phyloP scores from a whole-genome alignment of 2,329 filamentous ascomycete genomes.

The Aspergillus arachidicola region DNA sequence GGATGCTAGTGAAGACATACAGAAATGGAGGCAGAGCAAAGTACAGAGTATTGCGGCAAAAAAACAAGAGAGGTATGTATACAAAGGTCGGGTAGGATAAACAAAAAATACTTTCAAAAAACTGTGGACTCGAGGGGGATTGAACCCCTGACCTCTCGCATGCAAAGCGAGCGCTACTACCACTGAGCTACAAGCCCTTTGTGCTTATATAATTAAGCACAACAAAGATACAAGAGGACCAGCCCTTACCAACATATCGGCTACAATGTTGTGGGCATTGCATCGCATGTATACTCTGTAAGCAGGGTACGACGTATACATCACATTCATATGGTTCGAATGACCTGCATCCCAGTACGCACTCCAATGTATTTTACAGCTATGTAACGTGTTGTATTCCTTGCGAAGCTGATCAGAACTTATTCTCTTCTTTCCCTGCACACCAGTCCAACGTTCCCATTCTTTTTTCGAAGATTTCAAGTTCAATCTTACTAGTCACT shows the following conservation, averaged over 20 bases:
- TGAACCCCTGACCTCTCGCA: slow-evolving; percentile 6
- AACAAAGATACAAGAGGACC: accelerated
- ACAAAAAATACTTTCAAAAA: too few species aligned
- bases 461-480: too few species aligned
- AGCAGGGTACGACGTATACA: background rate
- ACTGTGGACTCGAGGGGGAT: slow-evolving; percentile 3
- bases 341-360: background rate
- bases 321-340: background rate
- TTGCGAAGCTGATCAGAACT: background rate
- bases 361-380: background rate
- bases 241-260: too few species aligned
- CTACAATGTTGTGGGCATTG: too few species aligned
- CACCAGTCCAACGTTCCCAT: background rate
- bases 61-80: too few species aligned
- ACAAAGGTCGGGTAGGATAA: too few species aligned
- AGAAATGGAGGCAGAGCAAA: too few species aligned
- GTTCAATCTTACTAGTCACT: background rate
- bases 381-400: background rate
- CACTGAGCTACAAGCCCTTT: slow-evolving; percentile 5
- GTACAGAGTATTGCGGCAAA: too few species aligned
- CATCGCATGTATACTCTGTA: too few species aligned
- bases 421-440: background rate
- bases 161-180: slow-evolving; percentile 7
- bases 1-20: too few species aligned
- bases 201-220: background rate